A percentile compares a stretch with the other conserved stretches of the same genome.
Conservation (phyloP, 768 basidiomycete species). For the Mycena maculata region DNA sequence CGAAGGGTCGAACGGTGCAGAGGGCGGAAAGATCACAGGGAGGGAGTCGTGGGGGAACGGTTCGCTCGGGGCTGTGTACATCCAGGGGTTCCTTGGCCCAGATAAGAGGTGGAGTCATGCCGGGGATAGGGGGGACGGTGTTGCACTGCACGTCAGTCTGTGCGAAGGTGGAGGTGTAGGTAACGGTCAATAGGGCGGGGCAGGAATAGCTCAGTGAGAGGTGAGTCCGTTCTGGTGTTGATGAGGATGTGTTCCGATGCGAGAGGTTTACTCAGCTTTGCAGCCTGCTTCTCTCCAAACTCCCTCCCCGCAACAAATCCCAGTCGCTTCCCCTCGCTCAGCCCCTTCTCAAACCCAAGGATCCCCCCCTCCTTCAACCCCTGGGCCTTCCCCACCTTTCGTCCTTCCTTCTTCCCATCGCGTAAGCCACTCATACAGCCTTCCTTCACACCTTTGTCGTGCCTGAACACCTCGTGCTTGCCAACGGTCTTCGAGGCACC, state of each 20-base stretch:
- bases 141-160: background rate
- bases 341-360: slow-evolving; percentile 4
- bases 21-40: background rate
- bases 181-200: background rate
- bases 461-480: background rate
- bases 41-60: background rate
- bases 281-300: slow-evolving; percentile 13
- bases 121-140: background rate
- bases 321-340: slow-evolving; percentile 8
- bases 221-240: slow-evolving; percentile 11
- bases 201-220: background rate
- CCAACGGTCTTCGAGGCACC: background rate
- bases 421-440: slow-evolving; percentile 1
- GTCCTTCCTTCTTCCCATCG: slow-evolving; percentile 13
- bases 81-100: background rate
- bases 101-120: background rate
- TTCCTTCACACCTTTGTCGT: background rate
- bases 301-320: slow-evolving; percentile 16
- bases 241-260: background rate
- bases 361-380: slow-evolving; percentile 9
- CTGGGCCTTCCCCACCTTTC: slow-evolving; percentile 8
- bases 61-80: background rate
- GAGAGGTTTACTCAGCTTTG: background rate
- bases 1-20: background rate
- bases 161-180: background rate